phyloP scores from a whole-genome alignment of 495 filamentous ascomycete species.

The Penicillium maclennaniae region DNA sequence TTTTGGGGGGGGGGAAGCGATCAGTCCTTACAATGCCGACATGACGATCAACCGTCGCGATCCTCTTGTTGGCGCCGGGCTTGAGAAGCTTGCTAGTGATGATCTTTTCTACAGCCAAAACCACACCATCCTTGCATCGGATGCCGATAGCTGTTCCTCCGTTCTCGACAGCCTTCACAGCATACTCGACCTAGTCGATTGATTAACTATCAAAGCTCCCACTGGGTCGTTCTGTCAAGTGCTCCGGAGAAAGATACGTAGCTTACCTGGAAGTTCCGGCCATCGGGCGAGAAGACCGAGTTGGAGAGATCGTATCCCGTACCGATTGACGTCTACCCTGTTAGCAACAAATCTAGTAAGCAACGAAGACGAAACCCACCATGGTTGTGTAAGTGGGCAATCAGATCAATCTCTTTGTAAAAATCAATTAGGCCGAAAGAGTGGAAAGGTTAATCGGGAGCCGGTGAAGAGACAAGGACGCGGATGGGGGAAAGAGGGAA shows the following conservation, averaged over 20 bases:
- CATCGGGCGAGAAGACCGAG: constrained; percentile 98
- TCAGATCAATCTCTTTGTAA: constrained; percentile 3
- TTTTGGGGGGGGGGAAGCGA: not conserved
- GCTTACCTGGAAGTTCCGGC: constrained; percentile 88
- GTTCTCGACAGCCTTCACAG: constrained; percentile 97
- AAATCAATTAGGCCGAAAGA: constrained; percentile 1
- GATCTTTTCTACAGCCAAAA: constrained; percentile 95
- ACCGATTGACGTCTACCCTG: constrained; percentile 88
- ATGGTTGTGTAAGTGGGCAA: constrained; percentile 25
- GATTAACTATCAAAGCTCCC: constrained; percentile 5
- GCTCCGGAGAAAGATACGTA: not conserved
- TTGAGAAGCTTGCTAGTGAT: constrained; percentile 93
- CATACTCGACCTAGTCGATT: constrained; percentile 77
- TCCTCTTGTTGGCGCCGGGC: constrained; percentile 89
- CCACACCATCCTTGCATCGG: constrained; percentile 93
- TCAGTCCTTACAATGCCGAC: constrained; percentile 76
- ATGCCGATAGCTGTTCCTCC: constrained; percentile 96
- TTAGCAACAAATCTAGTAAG: constrained; percentile 7
- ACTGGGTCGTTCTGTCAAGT: not conserved
- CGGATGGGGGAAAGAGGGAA: constrained; percentile 15
- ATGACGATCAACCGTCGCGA: constrained; percentile 90
- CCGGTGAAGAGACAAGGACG: constrained; percentile 2
- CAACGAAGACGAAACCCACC: constrained; percentile 24
- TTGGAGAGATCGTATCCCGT: constrained; percentile 99
- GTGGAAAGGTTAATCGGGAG: constrained; percentile 10